Evolutionary conservation across 2,329 filamentous ascomycete genomes (phyloP).

Genomic region (Aspergillus calidoustus): DNA sequence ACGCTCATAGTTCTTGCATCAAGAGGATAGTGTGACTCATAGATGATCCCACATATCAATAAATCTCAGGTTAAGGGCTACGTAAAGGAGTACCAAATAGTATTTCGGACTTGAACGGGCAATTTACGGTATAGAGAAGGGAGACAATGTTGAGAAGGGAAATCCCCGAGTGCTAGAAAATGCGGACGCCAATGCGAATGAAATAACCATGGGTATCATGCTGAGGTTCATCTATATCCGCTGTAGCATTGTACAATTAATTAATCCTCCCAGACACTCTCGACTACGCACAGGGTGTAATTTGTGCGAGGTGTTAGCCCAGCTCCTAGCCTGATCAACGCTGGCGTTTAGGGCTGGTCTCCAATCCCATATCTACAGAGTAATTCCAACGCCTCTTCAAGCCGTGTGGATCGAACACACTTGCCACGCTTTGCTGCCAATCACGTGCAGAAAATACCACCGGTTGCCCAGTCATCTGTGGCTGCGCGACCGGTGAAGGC

Average conservation of each 20-base stretch:
- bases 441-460: conserved; percentile 50
- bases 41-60: not conserved
- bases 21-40: no score
- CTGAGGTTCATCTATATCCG: conserved; percentile 9
- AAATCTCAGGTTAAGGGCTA: not conserved
- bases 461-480: conserved; percentile 38
- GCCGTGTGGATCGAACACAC: conserved; percentile 52
- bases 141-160: not conserved
- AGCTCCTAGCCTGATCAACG: conserved; percentile 24
- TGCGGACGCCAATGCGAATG: not conserved
- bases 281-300: not conserved
- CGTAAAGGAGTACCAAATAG: not conserved
- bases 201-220: conserved; percentile 12
- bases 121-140: not conserved
- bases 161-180: not conserved
- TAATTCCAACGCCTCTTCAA: conserved; percentile 51
- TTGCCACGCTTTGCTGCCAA: conserved; percentile 55
- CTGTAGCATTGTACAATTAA: conserved; percentile 10
- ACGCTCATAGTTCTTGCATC: not conserved
- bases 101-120: not conserved
- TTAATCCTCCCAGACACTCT: not conserved
- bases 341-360: conserved; percentile 38
- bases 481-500: conserved; percentile 39
- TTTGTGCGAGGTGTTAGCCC: not conserved
- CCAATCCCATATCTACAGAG: conserved; percentile 37